Conservation (phyloP, 2,329 filamentous ascomycete species). For the Trichoderma sp. region DNA sequence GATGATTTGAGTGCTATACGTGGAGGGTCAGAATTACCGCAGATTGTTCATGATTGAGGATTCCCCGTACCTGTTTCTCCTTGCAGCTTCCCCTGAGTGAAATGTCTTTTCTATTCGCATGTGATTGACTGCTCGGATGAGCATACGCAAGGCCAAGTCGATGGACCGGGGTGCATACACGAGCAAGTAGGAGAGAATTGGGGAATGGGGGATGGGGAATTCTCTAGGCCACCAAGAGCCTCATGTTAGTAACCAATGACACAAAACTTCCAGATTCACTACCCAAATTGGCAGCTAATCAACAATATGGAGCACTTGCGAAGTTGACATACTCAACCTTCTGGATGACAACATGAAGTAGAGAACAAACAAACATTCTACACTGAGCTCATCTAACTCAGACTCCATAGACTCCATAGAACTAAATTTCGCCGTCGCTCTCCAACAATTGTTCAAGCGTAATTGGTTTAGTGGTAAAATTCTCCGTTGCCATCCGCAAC, state of each 20-base stretch:
- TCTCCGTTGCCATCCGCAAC: constrained; percentile 22
- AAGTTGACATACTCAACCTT: not conserved
- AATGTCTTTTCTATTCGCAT: not conserved
- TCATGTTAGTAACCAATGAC: not conserved
- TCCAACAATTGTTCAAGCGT: not conserved
- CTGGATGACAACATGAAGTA: not conserved
- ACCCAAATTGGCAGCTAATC: not conserved
- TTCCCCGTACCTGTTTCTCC: not conserved
- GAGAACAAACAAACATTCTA: not conserved
- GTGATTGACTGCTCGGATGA: not conserved
- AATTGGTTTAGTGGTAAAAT: constrained; percentile 23
- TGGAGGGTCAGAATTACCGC: not conserved
- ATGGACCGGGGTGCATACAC: not conserved
- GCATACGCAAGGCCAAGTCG: not conserved
- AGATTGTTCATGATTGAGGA: not conserved
- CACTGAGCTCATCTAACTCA: not conserved
- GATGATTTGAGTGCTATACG: not conserved
- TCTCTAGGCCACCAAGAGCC: not conserved
- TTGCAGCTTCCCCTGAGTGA: not conserved
- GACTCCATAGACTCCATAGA: not conserved
- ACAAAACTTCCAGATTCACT: not conserved
- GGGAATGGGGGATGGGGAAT: not conserved
- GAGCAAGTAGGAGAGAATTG: not conserved
- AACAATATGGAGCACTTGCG: not conserved
- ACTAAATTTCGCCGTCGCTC: not conserved